Conservation (phyloP, 2,329 filamentous ascomycete species). For the Pseudonectria buxi region DNA sequence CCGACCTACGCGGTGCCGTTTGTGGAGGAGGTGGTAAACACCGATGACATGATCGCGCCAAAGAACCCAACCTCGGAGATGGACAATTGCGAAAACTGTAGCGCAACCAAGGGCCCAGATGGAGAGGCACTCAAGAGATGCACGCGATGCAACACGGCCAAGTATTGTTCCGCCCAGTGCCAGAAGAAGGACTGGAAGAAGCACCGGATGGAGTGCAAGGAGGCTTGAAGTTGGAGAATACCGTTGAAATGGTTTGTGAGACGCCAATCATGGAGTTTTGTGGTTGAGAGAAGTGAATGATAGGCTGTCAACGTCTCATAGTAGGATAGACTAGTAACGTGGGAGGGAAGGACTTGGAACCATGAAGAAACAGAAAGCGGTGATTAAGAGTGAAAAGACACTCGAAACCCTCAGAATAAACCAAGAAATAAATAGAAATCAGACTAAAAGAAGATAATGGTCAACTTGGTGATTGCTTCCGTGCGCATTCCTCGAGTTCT, state of each 20-base stretch:
- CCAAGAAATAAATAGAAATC: too few relatives aligned
- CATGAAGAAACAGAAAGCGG: too few relatives aligned
- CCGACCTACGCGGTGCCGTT: conserved; percentile 41
- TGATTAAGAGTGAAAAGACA: too few relatives aligned
- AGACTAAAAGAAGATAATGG: too few relatives aligned
- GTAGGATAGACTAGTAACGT: too few relatives aligned
- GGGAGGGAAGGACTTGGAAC: too few relatives aligned
- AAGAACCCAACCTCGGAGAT: conserved; percentile 1
- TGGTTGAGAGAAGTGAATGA: too few relatives aligned
- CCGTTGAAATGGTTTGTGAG: neutral
- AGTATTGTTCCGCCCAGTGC: conserved; percentile 47
- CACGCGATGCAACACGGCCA: conserved; percentile 34
- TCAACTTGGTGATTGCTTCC: too few relatives aligned
- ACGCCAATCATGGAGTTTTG: neutral
- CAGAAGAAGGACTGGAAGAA: conserved; percentile 49
- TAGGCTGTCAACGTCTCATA: too few relatives aligned
- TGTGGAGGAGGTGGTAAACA: conserved; percentile 34
- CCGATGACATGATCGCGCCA: conserved; percentile 10
- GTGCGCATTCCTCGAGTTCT: too few relatives aligned
- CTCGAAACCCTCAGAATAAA: too few relatives aligned
- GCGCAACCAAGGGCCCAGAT: conserved; percentile 22
- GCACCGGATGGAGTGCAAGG: conserved; percentile 39
- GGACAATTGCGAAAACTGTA: conserved; percentile 33
- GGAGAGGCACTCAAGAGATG: conserved; percentile 37
- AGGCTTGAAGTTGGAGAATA: neutral